Conservation (phyloP, 352 stramenopile genomes). For the Phytophthora quininea region DNA sequence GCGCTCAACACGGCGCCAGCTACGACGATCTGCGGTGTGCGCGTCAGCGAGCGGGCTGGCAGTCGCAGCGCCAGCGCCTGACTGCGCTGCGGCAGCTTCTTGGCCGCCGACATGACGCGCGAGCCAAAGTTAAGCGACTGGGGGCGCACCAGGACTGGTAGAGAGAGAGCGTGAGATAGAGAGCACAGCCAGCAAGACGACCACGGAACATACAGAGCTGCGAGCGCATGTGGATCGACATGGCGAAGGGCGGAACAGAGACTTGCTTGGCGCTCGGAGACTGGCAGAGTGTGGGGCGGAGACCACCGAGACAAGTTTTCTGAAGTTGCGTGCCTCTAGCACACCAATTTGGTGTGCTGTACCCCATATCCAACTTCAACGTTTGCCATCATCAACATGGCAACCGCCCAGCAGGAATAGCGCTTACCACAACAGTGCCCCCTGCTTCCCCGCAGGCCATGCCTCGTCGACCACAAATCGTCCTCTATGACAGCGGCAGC, state of each 20-base stretch:
- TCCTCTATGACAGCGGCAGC: constrained; percentile 25
- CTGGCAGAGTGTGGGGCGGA: constrained; percentile 7
- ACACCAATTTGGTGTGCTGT: constrained; percentile 12
- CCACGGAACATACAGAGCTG: constrained; percentile 48
- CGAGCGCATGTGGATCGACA: constrained; percentile 57
- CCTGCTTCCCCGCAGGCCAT: constrained; percentile 5
- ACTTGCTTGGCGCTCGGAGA: background rate
- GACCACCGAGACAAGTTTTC: constrained; percentile 1
- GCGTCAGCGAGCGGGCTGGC: constrained; percentile 27
- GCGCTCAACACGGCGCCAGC: constrained; percentile 57
- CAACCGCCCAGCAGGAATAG: background rate
- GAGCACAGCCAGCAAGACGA: background rate
- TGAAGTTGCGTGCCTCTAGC: constrained; percentile 7
- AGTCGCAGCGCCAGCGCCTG: constrained; percentile 36
- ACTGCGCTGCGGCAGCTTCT: constrained; percentile 38
- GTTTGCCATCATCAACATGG: constrained; percentile 1
- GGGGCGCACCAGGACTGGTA: constrained; percentile 49
- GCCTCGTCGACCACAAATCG: constrained; percentile 20
- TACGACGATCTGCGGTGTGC: constrained; percentile 34
- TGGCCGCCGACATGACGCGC: constrained; percentile 32
- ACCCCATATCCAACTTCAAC: constrained; percentile 29
- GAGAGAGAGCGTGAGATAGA: background rate
- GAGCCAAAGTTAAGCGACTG: constrained; percentile 41
- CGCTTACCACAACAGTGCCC: background rate
- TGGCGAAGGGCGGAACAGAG: constrained; percentile 4